A percentile compares a stretch with the other conserved stretches of the same genome.
phyloP scores from a whole-genome alignment of 192 early-diverging fungal species.

The Entophlyctis luteolus region DNA sequence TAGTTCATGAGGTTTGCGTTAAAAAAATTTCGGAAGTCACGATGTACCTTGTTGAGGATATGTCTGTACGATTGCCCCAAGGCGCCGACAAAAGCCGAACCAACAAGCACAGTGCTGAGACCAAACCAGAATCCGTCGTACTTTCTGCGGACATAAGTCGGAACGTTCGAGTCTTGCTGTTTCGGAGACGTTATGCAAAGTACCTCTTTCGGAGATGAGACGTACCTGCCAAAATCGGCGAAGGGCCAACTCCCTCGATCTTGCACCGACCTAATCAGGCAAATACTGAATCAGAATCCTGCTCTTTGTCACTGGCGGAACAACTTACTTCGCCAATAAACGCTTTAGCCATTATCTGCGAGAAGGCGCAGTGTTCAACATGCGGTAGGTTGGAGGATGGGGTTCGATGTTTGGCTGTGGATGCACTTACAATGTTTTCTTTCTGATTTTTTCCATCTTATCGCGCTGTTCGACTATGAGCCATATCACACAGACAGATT shows the following conservation, averaged over 20 bases:
- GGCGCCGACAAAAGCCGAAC: neutral
- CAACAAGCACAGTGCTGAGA: neutral
- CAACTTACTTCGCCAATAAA: too few species aligned
- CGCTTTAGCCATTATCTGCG: too few species aligned
- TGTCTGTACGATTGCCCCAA: neutral
- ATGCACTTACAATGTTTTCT: too few species aligned
- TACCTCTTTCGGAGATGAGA: neutral
- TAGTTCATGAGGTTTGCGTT: neutral
- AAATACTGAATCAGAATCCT: too few species aligned
- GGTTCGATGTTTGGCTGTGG: too few species aligned
- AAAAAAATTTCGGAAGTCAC: neutral
- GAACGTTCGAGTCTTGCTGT: conserved; percentile 28
- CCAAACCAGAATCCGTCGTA: conserved; percentile 23
- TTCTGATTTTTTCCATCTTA: too few species aligned
- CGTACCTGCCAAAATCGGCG: conserved; percentile 27
- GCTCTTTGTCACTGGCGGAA: too few species aligned
- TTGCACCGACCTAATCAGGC: conserved; percentile 16
- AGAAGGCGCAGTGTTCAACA: too few species aligned
- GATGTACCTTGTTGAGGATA: conserved; percentile 8
- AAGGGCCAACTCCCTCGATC: conserved; percentile 17
- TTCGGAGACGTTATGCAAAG: neutral
- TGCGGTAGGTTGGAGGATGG: too few species aligned
- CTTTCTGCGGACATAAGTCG: conserved; percentile 26
- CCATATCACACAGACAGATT: too few species aligned
- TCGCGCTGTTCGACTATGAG: too few species aligned